Percentiles rank a stretch among this genome's conserved stretches.
phyloP scores from a whole-genome alignment of 768 basidiomycete genomes.

The Calocybe cyanea region DNA sequence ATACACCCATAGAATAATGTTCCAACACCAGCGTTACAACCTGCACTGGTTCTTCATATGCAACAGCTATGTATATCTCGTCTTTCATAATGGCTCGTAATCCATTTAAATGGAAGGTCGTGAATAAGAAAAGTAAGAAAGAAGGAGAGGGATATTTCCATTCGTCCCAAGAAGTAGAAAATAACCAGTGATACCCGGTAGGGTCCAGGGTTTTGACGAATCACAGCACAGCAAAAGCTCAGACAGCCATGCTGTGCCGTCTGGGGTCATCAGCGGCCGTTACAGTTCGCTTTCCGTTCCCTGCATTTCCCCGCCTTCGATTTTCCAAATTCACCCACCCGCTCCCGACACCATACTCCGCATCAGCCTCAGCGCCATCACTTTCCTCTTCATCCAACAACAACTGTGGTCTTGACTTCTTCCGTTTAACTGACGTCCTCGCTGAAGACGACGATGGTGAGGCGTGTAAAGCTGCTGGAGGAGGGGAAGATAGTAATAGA shows the following conservation, averaged over 20 bases:
- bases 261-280: conserved; percentile 50
- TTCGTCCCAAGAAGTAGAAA: too few relatives aligned
- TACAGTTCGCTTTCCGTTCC: conserved; percentile 25
- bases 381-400: conserved; percentile 52
- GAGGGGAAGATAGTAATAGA: conserved; percentile 28
- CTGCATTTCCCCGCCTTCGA: conserved; percentile 41
- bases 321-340: conserved; percentile 57
- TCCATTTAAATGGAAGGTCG: too few relatives aligned
- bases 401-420: conserved; percentile 49
- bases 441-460: conserved; percentile 20
- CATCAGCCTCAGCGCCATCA: conserved; percentile 71
- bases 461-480: conserved; percentile 19
- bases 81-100: too few relatives aligned
- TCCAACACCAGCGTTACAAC: too few relatives aligned
- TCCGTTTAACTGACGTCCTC: conserved; percentile 37
- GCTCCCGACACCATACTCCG: conserved; percentile 39
- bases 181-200: too few relatives aligned
- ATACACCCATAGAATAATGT: too few relatives aligned
- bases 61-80: too few relatives aligned
- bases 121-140: too few relatives aligned
- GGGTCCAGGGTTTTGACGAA: too few relatives aligned
- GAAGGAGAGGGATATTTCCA: too few relatives aligned
- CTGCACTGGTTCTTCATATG: too few relatives aligned
- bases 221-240: too few relatives aligned
- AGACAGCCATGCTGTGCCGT: conserved; percentile 67